Conservation (phyloP, 768 basidiomycete genomes). For the Lentinula guzmanii region DNA sequence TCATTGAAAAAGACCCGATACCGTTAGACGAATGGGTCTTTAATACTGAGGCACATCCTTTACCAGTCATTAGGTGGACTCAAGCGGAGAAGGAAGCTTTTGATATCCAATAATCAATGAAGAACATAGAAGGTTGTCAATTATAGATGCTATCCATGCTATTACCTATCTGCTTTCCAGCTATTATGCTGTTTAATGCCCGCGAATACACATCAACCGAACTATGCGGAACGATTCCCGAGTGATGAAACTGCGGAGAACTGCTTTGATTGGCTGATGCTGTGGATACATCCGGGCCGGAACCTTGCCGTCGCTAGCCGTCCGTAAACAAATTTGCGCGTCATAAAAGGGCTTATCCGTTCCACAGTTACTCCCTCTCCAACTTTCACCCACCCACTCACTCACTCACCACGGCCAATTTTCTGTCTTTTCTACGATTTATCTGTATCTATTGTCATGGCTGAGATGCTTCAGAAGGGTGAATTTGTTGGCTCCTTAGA, state of each 20-base stretch:
- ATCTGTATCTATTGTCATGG: background rate
- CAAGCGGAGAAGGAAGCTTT: conserved; percentile 3
- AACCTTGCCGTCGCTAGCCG: background rate
- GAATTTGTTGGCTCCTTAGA: conserved; percentile 92
- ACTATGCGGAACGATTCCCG: background rate
- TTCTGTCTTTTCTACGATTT: background rate
- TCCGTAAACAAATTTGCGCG: background rate
- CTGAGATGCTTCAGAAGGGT: conserved; percentile 37
- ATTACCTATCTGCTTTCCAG: background rate
- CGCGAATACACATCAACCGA: background rate
- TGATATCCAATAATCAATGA: background rate
- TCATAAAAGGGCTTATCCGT: conserved; percentile 1
- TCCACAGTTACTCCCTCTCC: background rate
- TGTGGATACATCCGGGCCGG: background rate
- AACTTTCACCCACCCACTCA: background rate
- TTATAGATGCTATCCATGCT: background rate
- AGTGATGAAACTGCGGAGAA: background rate
- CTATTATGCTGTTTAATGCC: background rate
- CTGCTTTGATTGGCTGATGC: background rate
- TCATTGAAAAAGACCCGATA: conserved; percentile 56
- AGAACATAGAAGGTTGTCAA: background rate
- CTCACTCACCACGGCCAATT: background rate
- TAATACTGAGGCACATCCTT: conserved; percentile 72
- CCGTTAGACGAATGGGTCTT: conserved; percentile 55
- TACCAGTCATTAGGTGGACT: conserved; percentile 47